phyloP scores from a whole-genome alignment of 495 filamentous ascomycete species.

The Saxispiralis lemnorum region DNA sequence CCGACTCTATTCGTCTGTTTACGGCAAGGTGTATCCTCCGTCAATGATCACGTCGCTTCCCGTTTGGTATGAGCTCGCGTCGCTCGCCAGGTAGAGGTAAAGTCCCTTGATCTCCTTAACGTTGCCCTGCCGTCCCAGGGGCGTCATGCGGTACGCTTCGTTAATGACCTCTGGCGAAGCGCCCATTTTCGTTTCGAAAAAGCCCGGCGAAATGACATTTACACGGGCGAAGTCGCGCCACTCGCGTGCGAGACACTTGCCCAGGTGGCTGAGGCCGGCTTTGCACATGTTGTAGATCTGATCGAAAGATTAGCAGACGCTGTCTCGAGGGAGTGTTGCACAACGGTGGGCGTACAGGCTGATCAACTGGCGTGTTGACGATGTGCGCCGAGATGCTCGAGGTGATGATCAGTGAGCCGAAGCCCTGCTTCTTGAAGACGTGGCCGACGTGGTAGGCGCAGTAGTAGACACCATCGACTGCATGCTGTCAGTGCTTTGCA shows the following conservation, averaged over 20 bases:
- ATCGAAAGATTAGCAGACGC: neutral
- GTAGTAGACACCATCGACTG: conserved; percentile 20
- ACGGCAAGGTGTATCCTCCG: conserved; percentile 21
- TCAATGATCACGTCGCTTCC: conserved; percentile 22
- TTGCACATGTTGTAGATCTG: conserved; percentile 21
- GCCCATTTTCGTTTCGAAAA: conserved; percentile 23
- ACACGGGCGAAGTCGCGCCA: conserved; percentile 23
- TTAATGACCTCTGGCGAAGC: conserved; percentile 20
- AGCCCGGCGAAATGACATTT: conserved; percentile 16
- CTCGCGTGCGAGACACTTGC: conserved; percentile 20
- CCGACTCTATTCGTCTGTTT: neutral
- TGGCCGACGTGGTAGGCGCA: conserved; percentile 25
- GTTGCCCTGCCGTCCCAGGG: conserved; percentile 21
- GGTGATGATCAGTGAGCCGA: conserved; percentile 23
- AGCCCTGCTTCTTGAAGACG: conserved; percentile 21
- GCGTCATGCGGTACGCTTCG: conserved; percentile 24
- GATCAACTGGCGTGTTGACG: conserved; percentile 22
- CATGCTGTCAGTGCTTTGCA: neutral
- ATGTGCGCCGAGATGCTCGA: conserved; percentile 22
- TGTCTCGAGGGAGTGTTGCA: neutral
- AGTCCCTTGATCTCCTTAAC: conserved; percentile 24
- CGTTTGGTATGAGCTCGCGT: conserved; percentile 19
- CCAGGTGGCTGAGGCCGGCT: conserved; percentile 21
- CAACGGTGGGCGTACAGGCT: conserved; percentile 15
- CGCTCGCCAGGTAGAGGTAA: conserved; percentile 21